These are phyloP conservation scores for Fusarium guadeloupense DNA, from an alignment of 2,329 filamentous ascomycete genomes.

Conservation along the genomic window DNA sequence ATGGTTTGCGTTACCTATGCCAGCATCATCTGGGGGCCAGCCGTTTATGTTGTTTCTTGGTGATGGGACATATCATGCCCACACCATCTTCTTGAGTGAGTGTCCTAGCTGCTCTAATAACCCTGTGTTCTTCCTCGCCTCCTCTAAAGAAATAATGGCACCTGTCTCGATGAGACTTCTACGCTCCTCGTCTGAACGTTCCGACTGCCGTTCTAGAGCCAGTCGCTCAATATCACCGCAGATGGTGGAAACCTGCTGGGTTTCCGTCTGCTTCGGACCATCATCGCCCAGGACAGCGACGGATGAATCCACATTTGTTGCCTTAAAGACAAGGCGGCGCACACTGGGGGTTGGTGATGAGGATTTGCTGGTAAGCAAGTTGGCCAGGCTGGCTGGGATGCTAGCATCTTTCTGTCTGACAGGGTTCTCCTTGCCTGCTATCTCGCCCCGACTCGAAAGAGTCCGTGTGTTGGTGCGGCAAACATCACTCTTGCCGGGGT, in stretches of 20 bases:
- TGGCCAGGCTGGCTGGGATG: slow-evolving; percentile 51
- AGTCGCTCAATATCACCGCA: slow-evolving; percentile 80
- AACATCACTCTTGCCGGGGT: slow-evolving; percentile 74
- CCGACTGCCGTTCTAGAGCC: slow-evolving; percentile 60
- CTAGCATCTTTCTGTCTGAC: slow-evolving; percentile 34
- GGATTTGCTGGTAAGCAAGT: slow-evolving; percentile 54
- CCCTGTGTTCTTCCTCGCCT: slow-evolving; percentile 88
- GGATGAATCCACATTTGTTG: slow-evolving; percentile 58
- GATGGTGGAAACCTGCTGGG: slow-evolving; percentile 68
- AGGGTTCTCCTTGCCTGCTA: slow-evolving; percentile 39
- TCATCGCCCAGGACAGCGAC: slow-evolving; percentile 60
- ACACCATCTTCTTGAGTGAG: slow-evolving; percentile 92
- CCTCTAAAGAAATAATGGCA: slow-evolving; percentile 83
- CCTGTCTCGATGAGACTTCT: slow-evolving; percentile 62
- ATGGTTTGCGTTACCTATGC: slow-evolving; percentile 24
- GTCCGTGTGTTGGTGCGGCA: slow-evolving; percentile 87
- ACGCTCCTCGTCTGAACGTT: slow-evolving; percentile 52
- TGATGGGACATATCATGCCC: slow-evolving; percentile 61
- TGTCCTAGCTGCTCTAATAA: slow-evolving; percentile 88
- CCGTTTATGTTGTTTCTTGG: slow-evolving; percentile 15
- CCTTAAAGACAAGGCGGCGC: slow-evolving; percentile 34
- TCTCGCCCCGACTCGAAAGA: slow-evolving; percentile 63
- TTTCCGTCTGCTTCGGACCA: slow-evolving; percentile 59
- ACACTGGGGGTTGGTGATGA: slow-evolving; percentile 9
- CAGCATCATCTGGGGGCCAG: slow-evolving; percentile 1